A percentile compares a stretch with the other conserved stretches of the same genome.
Conservation (phyloP, 225 moss, liverwort and hornwort genomes). For the Rhytidiadelphus loreus region DNA sequence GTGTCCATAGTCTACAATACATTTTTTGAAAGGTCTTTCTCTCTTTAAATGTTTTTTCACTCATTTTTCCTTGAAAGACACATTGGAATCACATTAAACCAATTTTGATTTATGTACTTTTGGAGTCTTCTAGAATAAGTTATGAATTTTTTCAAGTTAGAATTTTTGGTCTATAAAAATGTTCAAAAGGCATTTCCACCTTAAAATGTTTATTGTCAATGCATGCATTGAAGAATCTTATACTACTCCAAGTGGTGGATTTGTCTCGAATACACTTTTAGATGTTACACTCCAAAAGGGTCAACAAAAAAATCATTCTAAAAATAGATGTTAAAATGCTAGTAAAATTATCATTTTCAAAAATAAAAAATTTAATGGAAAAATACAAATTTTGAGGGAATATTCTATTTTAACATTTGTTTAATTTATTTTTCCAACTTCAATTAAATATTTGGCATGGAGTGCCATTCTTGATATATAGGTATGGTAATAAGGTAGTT, state of each 20-base stretch:
- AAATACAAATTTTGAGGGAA: too few species aligned
- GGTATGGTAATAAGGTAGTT: too few species aligned
- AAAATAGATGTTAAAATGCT: accelerated
- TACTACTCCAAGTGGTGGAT: accelerated
- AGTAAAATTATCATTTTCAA: too few species aligned
- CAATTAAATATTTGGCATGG: too few species aligned
- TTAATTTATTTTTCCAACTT: too few species aligned
- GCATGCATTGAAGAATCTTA: not conserved
- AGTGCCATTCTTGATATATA: too few species aligned
- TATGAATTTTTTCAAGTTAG: not conserved
- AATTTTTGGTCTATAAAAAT: not conserved
- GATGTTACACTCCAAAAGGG: accelerated
- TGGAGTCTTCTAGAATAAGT: not conserved
- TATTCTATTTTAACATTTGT: too few species aligned
- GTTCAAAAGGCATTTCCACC: accelerated
- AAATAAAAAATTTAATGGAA: too few species aligned
- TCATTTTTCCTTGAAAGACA: not conserved
- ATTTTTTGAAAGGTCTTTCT: not conserved
- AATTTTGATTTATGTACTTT: not conserved
- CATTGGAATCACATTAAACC: not conserved
- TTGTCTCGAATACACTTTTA: accelerated
- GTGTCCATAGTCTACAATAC: accelerated
- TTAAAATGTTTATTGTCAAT: not conserved
- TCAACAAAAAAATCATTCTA: accelerated
- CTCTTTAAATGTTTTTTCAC: not conserved